Percentiles rank a stretch among this genome's conserved stretches.
phyloP scores from a whole-genome alignment of 371 early-diverging fungal species.

The Phascolomyces articulosus region DNA sequence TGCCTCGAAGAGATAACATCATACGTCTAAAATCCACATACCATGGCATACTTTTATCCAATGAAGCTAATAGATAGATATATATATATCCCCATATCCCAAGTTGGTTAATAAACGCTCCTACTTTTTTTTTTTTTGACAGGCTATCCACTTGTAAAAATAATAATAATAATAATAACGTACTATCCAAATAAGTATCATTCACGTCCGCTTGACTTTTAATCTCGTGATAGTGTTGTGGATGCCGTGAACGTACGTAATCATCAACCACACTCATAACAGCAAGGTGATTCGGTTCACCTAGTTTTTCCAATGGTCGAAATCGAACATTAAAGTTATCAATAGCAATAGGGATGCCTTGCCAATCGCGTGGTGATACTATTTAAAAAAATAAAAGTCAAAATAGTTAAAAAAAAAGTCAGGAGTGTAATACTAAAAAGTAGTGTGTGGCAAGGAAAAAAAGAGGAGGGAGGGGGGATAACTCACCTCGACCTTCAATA shows the following conservation, averaged over 20 bases:
- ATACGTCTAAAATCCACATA: constrained; percentile 76
- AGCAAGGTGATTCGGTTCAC: constrained; percentile 58
- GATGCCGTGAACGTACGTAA: constrained; percentile 38
- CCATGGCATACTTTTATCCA: constrained; percentile 83
- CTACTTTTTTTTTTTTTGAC: too few species aligned
- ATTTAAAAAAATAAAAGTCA: background rate
- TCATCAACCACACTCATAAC: constrained; percentile 61
- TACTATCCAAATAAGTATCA: constrained; percentile 55
- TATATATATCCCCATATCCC: too few species aligned
- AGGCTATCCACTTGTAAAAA: too few species aligned
- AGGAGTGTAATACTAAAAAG: background rate
- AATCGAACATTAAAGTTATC: constrained; percentile 78
- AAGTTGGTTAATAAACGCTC: too few species aligned
- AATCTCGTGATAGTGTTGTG: constrained; percentile 23
- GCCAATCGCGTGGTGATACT: constrained; percentile 76
- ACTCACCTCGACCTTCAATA: constrained; percentile 72
- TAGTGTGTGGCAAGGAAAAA: too few species aligned
- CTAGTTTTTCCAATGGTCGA: constrained; percentile 59
- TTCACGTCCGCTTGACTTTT: constrained; percentile 45
- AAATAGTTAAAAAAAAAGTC: background rate
- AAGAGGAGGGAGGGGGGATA: background rate
- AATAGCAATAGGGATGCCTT: constrained; percentile 63
- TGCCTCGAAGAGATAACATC: constrained; percentile 66
- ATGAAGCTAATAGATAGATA: background rate
- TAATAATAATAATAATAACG: too few species aligned